phyloP scores from a whole-genome alignment of 208 protist genomes.

The Trypanosoma brucei region DNA sequence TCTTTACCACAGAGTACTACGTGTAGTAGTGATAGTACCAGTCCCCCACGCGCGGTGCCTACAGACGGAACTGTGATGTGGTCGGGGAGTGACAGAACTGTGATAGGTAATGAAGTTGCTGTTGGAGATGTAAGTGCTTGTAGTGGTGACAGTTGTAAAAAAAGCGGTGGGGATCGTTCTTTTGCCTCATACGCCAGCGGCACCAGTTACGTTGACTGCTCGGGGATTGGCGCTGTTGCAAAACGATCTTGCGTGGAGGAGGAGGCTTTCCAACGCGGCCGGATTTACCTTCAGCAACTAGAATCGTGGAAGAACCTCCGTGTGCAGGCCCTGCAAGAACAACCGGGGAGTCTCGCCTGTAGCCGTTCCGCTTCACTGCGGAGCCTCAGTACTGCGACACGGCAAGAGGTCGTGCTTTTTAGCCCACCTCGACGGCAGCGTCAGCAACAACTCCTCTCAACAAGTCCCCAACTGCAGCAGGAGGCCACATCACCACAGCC shows the following conservation, averaged over 20 bases:
- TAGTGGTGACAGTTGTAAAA: not conserved
- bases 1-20: too few species aligned
- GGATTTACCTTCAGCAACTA: constrained; percentile 23
- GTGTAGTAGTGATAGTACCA: too few species aligned
- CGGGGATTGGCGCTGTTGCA: not conserved
- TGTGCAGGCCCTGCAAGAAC: constrained; percentile 1
- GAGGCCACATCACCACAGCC: too few species aligned
- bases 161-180: not conserved
- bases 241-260: constrained; percentile 22
- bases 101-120: too few species aligned
- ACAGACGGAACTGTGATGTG: too few species aligned
- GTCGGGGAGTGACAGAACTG: too few species aligned
- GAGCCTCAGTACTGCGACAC: not conserved
- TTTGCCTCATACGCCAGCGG: not conserved
- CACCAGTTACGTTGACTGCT: not conserved
- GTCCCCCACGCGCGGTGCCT: too few species aligned
- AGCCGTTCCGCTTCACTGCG: not conserved
- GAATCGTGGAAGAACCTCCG: constrained; percentile 28
- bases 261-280: constrained; percentile 19
- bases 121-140: too few species aligned
- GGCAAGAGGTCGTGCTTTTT: not conserved
- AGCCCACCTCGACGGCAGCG: too few species aligned
- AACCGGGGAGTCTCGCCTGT: not conserved
- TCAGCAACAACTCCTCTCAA: too few species aligned
- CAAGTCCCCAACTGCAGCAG: too few species aligned